Evolutionary conservation across 1,284 basidiomycete species (phyloP).

Genomic region (Naganishia sp.): DNA sequence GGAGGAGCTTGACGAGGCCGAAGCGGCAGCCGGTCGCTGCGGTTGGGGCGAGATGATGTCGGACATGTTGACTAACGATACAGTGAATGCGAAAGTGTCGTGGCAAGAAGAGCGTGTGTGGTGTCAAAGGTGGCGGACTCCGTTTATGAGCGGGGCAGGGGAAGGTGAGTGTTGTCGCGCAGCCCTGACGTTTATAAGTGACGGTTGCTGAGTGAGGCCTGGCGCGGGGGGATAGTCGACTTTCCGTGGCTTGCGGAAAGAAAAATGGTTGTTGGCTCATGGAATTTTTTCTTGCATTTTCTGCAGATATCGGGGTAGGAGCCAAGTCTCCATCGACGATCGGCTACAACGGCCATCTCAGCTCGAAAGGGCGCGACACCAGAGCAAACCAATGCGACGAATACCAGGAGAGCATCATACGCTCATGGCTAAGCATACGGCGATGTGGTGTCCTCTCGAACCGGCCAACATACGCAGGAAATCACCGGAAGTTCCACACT

Average conservation of each 20-base stretch:
- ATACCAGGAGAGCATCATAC: no score
- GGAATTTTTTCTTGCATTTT: constrained; percentile 1
- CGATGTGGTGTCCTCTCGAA: neutral
- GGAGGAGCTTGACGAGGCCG: constrained; percentile 21
- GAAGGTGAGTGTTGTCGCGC: neutral
- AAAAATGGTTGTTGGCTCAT: constrained; percentile 5
- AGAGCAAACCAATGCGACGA: no score
- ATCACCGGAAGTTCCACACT: neutral
- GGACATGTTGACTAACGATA: constrained; percentile 19
- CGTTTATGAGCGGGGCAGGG: neutral
- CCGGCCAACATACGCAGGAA: neutral
- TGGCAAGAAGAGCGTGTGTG: neutral
- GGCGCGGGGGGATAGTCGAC: neutral
- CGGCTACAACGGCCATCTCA: neutral
- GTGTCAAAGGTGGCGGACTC: no score
- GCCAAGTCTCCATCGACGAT: neutral
- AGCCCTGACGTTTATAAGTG: constrained; percentile 16
- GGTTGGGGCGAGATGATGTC: constrained; percentile 27
- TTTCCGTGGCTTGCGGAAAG: constrained; percentile 18
- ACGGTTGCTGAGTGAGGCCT: constrained; percentile 8
- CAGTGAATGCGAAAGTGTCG: constrained; percentile 20
- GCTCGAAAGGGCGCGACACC: neutral
- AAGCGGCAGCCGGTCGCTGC: constrained; percentile 23
- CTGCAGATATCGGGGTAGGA: neutral
- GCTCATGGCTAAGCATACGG: no score